A percentile compares a stretch with the other conserved stretches of the same genome.
phyloP scores from a whole-genome alignment of 805 yeast species.

The Kuraishia floccosa region DNA sequence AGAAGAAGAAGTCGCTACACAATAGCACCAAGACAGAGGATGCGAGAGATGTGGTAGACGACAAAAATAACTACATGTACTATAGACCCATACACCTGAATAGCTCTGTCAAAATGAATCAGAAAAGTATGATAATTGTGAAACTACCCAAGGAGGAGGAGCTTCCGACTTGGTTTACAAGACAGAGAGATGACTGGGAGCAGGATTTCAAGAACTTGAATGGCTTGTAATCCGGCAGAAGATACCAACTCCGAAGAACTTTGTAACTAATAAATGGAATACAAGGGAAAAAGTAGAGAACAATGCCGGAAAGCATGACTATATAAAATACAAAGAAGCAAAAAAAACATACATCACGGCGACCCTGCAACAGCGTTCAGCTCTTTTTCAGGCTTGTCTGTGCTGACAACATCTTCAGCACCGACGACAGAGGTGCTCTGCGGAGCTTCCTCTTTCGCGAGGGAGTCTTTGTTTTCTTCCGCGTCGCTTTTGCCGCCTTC shows the following conservation, averaged over 20 bases:
- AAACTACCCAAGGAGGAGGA: constrained; percentile 49
- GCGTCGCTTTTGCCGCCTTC: not conserved
- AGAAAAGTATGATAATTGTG: constrained; percentile 23
- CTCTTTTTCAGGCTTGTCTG: no score
- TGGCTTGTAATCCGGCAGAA: not conserved
- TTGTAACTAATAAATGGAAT: no score
- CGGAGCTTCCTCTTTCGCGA: not conserved
- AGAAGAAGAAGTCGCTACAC: constrained; percentile 15
- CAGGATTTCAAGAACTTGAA: constrained; percentile 2
- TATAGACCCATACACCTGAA: constrained; percentile 1
- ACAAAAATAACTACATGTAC: constrained; percentile 7
- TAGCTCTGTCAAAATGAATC: constrained; percentile 29
- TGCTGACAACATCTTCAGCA: no score
- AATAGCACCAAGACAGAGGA: not conserved
- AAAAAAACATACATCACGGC: no score
- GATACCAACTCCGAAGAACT: no score
- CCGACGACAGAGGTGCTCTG: not conserved
- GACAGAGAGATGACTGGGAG: constrained; percentile 61
- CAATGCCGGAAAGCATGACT: no score
- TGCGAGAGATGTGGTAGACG: not conserved
- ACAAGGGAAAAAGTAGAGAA: no score
- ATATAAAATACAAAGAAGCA: no score
- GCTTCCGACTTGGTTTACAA: constrained; percentile 69
- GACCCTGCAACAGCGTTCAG: no score
- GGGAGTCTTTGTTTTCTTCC: not conserved